Percentiles rank a stretch among this genome's conserved stretches.
phyloP scores from a whole-genome alignment of 352 stramenopile genomes.

The Phytophthora melonis region DNA sequence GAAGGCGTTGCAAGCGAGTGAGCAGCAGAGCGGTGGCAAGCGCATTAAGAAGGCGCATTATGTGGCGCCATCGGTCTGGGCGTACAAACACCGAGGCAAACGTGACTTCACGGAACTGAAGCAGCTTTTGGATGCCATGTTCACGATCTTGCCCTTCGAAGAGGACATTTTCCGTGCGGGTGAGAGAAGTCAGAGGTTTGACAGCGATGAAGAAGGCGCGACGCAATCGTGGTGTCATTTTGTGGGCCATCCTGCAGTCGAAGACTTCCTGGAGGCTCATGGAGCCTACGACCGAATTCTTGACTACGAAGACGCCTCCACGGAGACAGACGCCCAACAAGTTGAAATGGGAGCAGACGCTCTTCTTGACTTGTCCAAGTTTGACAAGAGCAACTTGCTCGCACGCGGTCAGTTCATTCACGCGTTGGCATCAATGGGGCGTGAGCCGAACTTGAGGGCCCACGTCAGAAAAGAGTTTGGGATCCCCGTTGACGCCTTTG shows the following conservation, averaged over 20 bases:
- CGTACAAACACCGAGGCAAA: constrained; percentile 64
- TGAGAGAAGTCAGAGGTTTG: neutral
- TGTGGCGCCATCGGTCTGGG: constrained; percentile 82
- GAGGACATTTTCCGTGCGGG: constrained; percentile 48
- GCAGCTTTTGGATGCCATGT: constrained; percentile 67
- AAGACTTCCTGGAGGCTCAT: constrained; percentile 72
- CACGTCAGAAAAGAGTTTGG: constrained; percentile 24
- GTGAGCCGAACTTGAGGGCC: constrained; percentile 12
- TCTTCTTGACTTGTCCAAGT: constrained; percentile 42
- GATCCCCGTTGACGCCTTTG: constrained; percentile 47
- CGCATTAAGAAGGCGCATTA: constrained; percentile 70
- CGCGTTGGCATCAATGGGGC: constrained; percentile 23
- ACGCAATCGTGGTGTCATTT: constrained; percentile 57
- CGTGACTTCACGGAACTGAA: constrained; percentile 47
- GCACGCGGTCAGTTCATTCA: constrained; percentile 25
- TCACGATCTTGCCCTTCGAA: constrained; percentile 81
- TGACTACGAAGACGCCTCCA: neutral
- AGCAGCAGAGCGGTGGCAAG: constrained; percentile 9
- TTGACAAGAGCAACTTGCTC: constrained; percentile 19
- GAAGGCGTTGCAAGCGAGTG: constrained; percentile 40
- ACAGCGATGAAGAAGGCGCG: neutral
- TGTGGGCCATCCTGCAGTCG: constrained; percentile 72
- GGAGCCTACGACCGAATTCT: constrained; percentile 37
- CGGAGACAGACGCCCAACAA: neutral
- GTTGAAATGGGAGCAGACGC: constrained; percentile 25